Evolutionary conservation across 139 green algal species (phyloP).

Genomic region (Picochlorum sp.): DNA sequence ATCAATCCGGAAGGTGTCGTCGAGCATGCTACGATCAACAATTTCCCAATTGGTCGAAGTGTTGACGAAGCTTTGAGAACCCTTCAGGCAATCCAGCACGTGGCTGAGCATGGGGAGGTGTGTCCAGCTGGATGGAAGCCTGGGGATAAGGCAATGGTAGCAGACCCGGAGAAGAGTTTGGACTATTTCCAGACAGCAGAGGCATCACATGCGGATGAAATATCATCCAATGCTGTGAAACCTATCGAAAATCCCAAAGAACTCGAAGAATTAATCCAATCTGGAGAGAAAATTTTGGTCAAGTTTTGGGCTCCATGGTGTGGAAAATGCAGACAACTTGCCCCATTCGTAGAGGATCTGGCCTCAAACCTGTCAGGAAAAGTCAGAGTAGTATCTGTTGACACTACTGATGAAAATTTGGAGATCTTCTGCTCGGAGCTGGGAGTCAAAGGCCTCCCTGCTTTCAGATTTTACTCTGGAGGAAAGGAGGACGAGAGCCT

Average conservation of each 20-base stretch:
- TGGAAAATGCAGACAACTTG: conserved; percentile 64
- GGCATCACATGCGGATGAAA: conserved; percentile 5
- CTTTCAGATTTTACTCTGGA: conserved; percentile 67
- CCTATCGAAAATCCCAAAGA: conserved; percentile 11
- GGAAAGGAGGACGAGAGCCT: conserved; percentile 47
- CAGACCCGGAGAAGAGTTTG: conserved; percentile 61
- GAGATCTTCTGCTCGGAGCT: conserved; percentile 46
- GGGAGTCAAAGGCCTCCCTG: conserved; percentile 58
- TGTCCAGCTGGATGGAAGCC: conserved; percentile 91
- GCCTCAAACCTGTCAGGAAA: conserved; percentile 45
- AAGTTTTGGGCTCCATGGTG: conserved; percentile 48
- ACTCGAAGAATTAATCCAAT: conserved; percentile 26
- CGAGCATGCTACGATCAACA: conserved; percentile 96
- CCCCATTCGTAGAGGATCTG: conserved; percentile 57
- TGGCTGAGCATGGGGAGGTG: conserved; percentile 64
- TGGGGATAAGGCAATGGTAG: conserved; percentile 81
- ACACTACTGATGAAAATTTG: conserved; percentile 57
- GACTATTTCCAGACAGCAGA: conserved; percentile 58
- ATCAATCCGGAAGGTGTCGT: conserved; percentile 83
- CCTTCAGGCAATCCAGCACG: conserved; percentile 91
- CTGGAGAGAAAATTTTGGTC: conserved; percentile 28
- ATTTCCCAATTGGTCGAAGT: conserved; percentile 84
- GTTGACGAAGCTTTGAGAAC: conserved; percentile 94
- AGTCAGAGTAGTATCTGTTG: conserved; percentile 62
- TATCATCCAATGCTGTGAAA: conserved; percentile 7